These are phyloP conservation scores for Pulveroboletus sp. DNA, from an alignment of 768 basidiomycete genomes.

Conservation along the genomic window DNA sequence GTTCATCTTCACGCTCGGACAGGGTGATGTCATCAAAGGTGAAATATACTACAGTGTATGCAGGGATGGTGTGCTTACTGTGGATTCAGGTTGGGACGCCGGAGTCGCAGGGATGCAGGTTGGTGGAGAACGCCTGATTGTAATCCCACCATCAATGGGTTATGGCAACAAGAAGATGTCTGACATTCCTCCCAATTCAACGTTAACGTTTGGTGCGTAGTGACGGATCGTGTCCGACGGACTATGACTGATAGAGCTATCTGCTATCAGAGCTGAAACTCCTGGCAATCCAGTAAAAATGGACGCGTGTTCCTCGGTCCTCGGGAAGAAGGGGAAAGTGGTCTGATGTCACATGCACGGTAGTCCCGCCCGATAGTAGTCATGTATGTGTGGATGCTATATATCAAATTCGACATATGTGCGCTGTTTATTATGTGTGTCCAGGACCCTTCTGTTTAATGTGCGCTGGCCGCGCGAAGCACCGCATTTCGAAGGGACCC, in stretches of 20 bases:
- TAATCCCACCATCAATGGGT: conserved; percentile 65
- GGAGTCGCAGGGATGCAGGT: conserved; percentile 92
- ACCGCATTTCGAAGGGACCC: conserved; percentile 21
- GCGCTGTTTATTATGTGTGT: conserved; percentile 14
- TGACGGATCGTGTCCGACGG: background rate
- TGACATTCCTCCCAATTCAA: conserved; percentile 77
- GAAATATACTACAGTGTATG: conserved; percentile 8
- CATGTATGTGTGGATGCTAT: conserved; percentile 16
- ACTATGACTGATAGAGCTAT: conserved; percentile 11
- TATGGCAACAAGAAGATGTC: conserved; percentile 64
- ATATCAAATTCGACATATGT: conserved; percentile 28
- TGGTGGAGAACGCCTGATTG: conserved; percentile 82
- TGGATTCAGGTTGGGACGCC: conserved; percentile 75
- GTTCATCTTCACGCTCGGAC: conserved; percentile 79
- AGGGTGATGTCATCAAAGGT: conserved; percentile 93
- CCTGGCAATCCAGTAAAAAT: conserved; percentile 58
- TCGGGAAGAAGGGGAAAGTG: conserved; percentile 6
- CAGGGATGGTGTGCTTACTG: conserved; percentile 2
- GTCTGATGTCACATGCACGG: conserved; percentile 16
- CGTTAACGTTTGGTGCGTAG: conserved; percentile 73
- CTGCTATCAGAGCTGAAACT: conserved; percentile 64
- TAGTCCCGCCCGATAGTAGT: conserved; percentile 15
- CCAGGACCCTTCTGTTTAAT: conserved; percentile 19
- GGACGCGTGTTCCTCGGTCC: conserved; percentile 12
- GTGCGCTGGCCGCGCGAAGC: conserved; percentile 25